Percentiles rank a stretch among this genome's conserved stretches.
These are phyloP conservation scores for Aspergillus alliaceus DNA, from an alignment of 2,329 filamentous ascomycete genomes.

Conservation along the genomic window DNA sequence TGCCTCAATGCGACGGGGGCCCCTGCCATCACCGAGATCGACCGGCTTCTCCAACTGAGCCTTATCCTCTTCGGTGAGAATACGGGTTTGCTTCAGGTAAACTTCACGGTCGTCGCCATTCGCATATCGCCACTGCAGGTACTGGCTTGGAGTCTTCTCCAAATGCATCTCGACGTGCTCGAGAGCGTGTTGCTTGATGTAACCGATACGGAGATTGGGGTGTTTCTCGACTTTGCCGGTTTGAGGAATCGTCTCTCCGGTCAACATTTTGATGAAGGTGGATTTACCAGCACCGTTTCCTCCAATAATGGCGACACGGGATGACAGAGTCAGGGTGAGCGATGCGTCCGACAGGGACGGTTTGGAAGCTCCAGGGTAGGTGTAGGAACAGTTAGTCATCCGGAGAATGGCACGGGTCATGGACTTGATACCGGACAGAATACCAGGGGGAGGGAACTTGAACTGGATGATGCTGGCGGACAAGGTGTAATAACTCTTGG, in stretches of 20 bases:
- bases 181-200: constrained; percentile 98
- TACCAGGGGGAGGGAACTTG: constrained; percentile 96
- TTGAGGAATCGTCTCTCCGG: constrained; percentile 84
- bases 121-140: constrained; percentile 96
- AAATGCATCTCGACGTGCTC: constrained; percentile 99
- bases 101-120: constrained; percentile 97
- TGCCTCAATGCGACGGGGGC: constrained; percentile 74
- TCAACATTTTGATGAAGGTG: constrained; percentile 95
- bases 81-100: constrained; percentile 93
- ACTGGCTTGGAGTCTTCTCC: constrained; percentile 98
- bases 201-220: constrained; percentile 96
- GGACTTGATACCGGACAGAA: constrained; percentile 92
- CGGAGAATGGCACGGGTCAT: constrained; percentile 90
- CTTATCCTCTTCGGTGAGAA: constrained; percentile 80
- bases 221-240: constrained; percentile 93
- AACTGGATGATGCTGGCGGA: constrained; percentile 87
- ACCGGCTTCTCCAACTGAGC: constrained; percentile 89
- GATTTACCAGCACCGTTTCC: constrained; percentile 98
- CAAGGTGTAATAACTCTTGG: constrained; percentile 96
- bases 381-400: constrained; percentile 87
- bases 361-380: constrained; percentile 87
- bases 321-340: constrained; percentile 85
- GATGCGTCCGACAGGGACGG: constrained; percentile 85
- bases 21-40: constrained; percentile 80
- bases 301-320: constrained; percentile 92